A percentile compares a stretch with the other conserved stretches of the same genome.
These are phyloP conservation scores for Psilocybe tampanensis DNA, from an alignment of 768 basidiomycete species.

Conservation along the genomic window DNA sequence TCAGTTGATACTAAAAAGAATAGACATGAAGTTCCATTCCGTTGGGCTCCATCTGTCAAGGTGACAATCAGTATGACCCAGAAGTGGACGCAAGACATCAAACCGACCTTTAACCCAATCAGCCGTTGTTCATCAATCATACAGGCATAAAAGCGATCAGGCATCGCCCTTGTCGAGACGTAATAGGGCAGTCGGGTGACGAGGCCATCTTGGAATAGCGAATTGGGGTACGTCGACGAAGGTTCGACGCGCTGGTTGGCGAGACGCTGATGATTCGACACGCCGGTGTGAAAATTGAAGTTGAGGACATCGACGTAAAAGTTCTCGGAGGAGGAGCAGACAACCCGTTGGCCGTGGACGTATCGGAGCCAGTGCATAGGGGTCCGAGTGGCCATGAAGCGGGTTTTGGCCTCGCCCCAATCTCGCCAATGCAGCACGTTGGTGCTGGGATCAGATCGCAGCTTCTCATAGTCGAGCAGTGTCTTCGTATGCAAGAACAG, in stretches of 20 bases:
- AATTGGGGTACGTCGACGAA: not conserved
- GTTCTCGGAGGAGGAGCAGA: not conserved
- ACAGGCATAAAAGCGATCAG: slow-evolving; percentile 9
- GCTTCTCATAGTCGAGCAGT: slow-evolving; percentile 8
- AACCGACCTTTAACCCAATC: slow-evolving; percentile 13
- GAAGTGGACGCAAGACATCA: not conserved
- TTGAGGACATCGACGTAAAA: not conserved
- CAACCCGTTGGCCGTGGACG: slow-evolving; percentile 20
- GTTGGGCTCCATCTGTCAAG: not conserved
- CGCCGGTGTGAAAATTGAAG: not conserved
- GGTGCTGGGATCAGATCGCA: not conserved
- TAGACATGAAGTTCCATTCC: slow-evolving; percentile 2
- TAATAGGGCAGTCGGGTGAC: slow-evolving; percentile 12
- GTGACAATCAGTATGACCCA: not conserved
- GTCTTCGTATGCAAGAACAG: slow-evolving; percentile 16
- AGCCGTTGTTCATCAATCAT: slow-evolving; percentile 21
- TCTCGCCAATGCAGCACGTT: slow-evolving; percentile 9
- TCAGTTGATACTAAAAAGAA: not conserved
- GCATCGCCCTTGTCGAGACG: not conserved
- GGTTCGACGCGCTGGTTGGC: not conserved
- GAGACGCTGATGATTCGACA: not conserved
- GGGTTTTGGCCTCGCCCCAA: slow-evolving; percentile 20
- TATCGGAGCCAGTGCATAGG: slow-evolving; percentile 16
- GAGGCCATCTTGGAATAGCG: slow-evolving; percentile 7
- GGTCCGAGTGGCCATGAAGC: slow-evolving; percentile 5